Evolutionary conservation across 2,329 filamentous ascomycete genomes (phyloP).

Genomic region (Penicillium thymicola): DNA sequence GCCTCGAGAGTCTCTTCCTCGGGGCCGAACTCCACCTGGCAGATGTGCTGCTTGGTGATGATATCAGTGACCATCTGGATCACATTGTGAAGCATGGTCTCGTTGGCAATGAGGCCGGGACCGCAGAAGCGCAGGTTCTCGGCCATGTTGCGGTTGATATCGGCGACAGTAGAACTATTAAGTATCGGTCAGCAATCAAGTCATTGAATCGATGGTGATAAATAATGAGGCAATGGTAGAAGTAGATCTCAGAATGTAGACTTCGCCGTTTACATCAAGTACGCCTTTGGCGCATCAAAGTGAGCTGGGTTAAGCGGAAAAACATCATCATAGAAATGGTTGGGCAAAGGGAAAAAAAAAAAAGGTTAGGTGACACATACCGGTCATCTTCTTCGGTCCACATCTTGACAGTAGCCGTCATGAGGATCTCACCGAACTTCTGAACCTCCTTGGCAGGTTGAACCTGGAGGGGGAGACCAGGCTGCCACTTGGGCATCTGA

Average conservation of each 20-base stretch:
- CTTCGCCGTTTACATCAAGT: constrained; percentile 85
- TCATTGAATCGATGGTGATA: constrained; percentile 13
- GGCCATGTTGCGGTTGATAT: constrained; percentile 90
- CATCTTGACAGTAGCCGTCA: constrained; percentile 76
- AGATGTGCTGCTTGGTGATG: constrained; percentile 85
- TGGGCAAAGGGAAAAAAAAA: constrained; percentile 8
- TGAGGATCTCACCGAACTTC: constrained; percentile 81
- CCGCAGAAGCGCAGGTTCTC: constrained; percentile 89
- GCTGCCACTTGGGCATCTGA: constrained; percentile 76
- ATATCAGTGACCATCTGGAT: constrained; percentile 72
- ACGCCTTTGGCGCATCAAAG: constrained; percentile 83
- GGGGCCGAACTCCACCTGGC: constrained; percentile 84
- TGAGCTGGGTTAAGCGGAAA: constrained; percentile 97
- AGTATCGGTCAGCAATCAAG: constrained; percentile 34
- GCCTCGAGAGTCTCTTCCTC: constrained; percentile 73
- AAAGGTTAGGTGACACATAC: constrained; percentile 58
- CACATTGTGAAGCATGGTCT: constrained; percentile 70
- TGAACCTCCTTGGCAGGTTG: constrained; percentile 74
- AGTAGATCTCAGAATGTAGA: constrained; percentile 44
- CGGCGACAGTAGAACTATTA: constrained; percentile 76
- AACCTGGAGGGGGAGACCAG: constrained; percentile 78
- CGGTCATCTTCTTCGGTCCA: constrained; percentile 91
- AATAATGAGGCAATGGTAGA: constrained; percentile 17
- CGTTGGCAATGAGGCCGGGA: constrained; percentile 74
- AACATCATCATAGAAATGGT: constrained; percentile 70